A percentile compares a stretch with the other conserved stretches of the same genome.
Evolutionary conservation across 192 early-diverging fungal genomes (phyloP).

Genomic region (Funneliformis mosseae): DNA sequence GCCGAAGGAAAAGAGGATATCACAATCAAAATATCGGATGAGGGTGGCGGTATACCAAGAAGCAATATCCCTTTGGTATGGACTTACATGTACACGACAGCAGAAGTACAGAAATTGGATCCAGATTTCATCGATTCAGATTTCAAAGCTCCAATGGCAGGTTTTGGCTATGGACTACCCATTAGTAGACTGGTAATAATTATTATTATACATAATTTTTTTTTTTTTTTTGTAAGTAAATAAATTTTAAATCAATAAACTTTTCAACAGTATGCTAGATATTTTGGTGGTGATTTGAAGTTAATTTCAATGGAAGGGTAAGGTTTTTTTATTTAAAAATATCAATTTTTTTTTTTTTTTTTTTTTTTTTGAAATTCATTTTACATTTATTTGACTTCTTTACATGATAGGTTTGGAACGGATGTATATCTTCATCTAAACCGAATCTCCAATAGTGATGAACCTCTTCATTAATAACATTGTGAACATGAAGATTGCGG

Average conservation of each 20-base stretch:
- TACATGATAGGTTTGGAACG: conserved; percentile 71
- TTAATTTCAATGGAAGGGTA: conserved; percentile 94
- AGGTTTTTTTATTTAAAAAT: conserved; percentile 23
- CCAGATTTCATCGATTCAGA: conserved; percentile 73
- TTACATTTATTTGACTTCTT: conserved; percentile 7
- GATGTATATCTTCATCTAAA: conserved; percentile 95
- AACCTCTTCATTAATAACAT: conserved; percentile 67
- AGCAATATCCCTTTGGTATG: conserved; percentile 88
- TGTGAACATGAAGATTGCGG: not conserved
- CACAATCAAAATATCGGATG: conserved; percentile 95
- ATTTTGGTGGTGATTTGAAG: conserved; percentile 95
- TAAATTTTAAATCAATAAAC: not conserved
- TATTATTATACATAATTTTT: conserved; percentile 8
- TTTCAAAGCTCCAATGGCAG: conserved; percentile 79
- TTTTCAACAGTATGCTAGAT: conserved; percentile 73
- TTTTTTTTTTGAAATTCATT: too few relatives aligned
- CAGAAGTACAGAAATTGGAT: conserved; percentile 68
- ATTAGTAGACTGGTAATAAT: conserved; percentile 68
- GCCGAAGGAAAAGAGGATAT: conserved; percentile 90
- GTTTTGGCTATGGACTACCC: conserved; percentile 97
- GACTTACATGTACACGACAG: conserved; percentile 94
- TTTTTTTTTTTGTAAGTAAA: not conserved
- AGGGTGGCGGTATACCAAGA: conserved; percentile 91
- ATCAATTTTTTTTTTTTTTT: conserved; percentile 22
- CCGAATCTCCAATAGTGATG: conserved; percentile 85